These are phyloP conservation scores for Ophiostoma angusticollis DNA, from an alignment of 2,329 filamentous ascomycete genomes.

Conservation along the genomic window DNA sequence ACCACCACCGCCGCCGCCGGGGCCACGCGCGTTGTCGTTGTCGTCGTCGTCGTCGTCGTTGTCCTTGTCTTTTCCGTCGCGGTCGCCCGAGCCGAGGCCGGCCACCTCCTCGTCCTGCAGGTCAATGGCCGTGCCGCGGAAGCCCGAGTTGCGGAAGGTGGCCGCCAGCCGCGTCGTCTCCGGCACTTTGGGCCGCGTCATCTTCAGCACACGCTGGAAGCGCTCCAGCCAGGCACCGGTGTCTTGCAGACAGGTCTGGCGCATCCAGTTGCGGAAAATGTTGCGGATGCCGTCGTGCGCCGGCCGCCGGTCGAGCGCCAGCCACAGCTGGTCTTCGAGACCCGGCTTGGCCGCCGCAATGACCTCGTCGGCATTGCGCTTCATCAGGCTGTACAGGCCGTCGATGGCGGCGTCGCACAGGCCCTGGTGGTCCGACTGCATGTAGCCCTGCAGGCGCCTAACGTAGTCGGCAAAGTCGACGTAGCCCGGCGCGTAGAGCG, in stretches of 20 bases:
- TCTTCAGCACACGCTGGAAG: conserved; percentile 79
- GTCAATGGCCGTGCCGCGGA: conserved; percentile 49
- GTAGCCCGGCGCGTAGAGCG: conserved; percentile 78
- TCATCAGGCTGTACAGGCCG: conserved; percentile 90
- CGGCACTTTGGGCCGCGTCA: conserved; percentile 59
- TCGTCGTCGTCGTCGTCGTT: conserved; percentile 15
- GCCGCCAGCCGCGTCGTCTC: conserved; percentile 28
- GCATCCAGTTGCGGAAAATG: conserved; percentile 85
- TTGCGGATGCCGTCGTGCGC: conserved; percentile 69
- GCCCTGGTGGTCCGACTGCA: conserved; percentile 54
- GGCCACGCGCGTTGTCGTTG: background rate
- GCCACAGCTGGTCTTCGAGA: conserved; percentile 85
- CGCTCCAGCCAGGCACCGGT: conserved; percentile 78
- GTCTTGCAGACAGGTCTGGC: conserved; percentile 71
- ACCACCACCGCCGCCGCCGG: conserved; percentile 14
- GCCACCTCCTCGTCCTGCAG: conserved; percentile 93
- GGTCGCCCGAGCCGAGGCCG: conserved; percentile 61
- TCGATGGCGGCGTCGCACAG: conserved; percentile 73
- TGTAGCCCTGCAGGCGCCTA: conserved; percentile 61
- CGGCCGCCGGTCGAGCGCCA: conserved; percentile 67
- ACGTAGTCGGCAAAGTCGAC: conserved; percentile 80
- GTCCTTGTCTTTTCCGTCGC: conserved; percentile 44
- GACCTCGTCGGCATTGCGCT: conserved; percentile 74
- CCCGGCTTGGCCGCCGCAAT: conserved; percentile 61
- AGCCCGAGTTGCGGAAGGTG: conserved; percentile 21